These are phyloP conservation scores for Clonostachys rhizophaga DNA, from an alignment of 2,329 filamentous ascomycete genomes.

Conservation along the genomic window DNA sequence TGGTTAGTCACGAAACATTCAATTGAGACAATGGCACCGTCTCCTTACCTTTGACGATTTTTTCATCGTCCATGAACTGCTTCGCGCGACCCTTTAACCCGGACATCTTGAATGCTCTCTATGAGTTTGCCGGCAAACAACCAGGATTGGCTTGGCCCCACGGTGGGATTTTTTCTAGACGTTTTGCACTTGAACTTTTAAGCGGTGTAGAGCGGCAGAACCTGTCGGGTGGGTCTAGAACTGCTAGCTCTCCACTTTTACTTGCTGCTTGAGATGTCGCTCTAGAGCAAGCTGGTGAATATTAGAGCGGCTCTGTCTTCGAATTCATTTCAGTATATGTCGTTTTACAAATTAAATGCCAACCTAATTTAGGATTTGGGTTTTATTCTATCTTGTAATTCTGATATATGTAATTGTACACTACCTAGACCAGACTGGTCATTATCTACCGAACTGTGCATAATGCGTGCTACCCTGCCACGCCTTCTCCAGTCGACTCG, in stretches of 20 bases:
- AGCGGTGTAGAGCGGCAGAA: conserved; percentile 44
- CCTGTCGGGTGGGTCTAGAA: neutral
- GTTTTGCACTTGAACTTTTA: conserved; percentile 38
- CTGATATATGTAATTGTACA: no score
- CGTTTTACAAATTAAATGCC: no score
- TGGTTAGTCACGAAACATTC: conserved; percentile 2
- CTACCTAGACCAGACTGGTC: no score
- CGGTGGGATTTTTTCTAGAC: conserved; percentile 24
- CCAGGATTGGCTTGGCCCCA: conserved; percentile 12
- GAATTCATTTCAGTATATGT: no score
- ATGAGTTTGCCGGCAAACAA: neutral
- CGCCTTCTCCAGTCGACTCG: conserved; percentile 26
- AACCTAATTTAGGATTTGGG: no score
- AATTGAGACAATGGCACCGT: neutral
- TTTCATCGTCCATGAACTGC: conserved; percentile 59
- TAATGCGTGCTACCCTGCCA: conserved; percentile 14
- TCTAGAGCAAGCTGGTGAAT: no score
- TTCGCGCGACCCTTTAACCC: conserved; percentile 45
- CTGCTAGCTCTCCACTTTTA: no score
- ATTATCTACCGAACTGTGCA: neutral
- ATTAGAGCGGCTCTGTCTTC: no score
- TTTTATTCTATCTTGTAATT: no score
- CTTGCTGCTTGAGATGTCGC: no score
- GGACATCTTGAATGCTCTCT: neutral
- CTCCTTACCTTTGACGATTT: conserved; percentile 53